Evolutionary conservation across 805 yeast genomes (phyloP).

Genomic region (Monosporozyma yasuniensis): DNA sequence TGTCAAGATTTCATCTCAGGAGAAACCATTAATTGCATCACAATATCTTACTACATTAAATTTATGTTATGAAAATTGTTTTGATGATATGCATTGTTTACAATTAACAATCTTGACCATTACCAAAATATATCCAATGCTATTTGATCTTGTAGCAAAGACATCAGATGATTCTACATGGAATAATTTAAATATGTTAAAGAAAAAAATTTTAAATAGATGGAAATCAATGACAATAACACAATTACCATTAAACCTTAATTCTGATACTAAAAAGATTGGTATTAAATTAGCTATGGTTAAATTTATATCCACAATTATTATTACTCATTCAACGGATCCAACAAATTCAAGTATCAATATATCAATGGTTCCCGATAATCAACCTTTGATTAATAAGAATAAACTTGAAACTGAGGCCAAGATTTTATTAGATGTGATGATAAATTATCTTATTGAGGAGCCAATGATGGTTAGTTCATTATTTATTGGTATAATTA

Average conservation of each 20-base stretch:
- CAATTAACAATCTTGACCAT: constrained; percentile 35
- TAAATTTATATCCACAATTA: constrained; percentile 57
- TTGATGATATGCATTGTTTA: constrained; percentile 25
- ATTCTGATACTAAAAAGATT: constrained; percentile 36
- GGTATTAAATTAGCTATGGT: constrained; percentile 61
- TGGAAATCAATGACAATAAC: constrained; percentile 43
- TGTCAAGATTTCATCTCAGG: constrained; percentile 15
- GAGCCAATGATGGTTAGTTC: constrained; percentile 50
- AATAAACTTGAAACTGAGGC: constrained; percentile 61
- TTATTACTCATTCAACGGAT: constrained; percentile 40
- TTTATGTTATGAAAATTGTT: constrained; percentile 14
- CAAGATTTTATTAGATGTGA: constrained; percentile 53
- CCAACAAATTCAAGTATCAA: constrained; percentile 21
- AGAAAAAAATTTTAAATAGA: constrained; percentile 46
- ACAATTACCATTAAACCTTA: constrained; percentile 32
- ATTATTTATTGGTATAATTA: constrained; percentile 56
- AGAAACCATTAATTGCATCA: constrained; percentile 27
- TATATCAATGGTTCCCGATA: constrained; percentile 39
- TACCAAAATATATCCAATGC: constrained; percentile 38
- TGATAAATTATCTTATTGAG: constrained; percentile 47
- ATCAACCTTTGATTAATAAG: constrained; percentile 58
- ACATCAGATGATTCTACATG: constrained; percentile 39
- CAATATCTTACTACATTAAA: constrained; percentile 21
- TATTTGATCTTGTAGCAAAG: constrained; percentile 38
- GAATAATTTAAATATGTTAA: constrained; percentile 48